Conservation (phyloP, 1,139 yeast species). For the Groenewaldozyma auringiensis region DNA sequence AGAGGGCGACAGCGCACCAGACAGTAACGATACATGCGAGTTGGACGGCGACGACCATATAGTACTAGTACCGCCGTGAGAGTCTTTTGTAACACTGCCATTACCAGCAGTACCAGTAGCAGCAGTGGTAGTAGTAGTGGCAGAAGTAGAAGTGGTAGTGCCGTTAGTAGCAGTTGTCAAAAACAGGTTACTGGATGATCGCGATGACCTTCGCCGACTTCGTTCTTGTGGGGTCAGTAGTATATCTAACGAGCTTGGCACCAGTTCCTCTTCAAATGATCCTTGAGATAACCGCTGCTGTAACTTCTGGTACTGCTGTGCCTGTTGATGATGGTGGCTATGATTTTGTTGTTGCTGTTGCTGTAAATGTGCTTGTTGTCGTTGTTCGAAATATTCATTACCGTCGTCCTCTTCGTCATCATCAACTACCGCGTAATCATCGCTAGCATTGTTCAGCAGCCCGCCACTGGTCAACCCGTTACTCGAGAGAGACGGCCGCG, state of each 20-base stretch:
- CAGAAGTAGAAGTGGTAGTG: not conserved
- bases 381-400: not conserved
- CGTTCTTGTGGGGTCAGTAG: slow-evolving; percentile 73
- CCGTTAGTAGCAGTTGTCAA: not conserved
- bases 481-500: not conserved
- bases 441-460: too few species aligned
- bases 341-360: slow-evolving; percentile 4
- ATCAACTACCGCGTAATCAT: not conserved
- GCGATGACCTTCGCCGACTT: slow-evolving; percentile 51
- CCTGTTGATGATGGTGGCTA: not conserved
- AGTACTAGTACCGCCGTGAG: not conserved
- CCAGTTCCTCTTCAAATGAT: slow-evolving; percentile 57
- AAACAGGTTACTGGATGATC: slow-evolving; percentile 26
- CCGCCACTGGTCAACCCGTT: not conserved
- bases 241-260: slow-evolving; percentile 68
- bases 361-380: slow-evolving; percentile 1
- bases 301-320: not conserved
- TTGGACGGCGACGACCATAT: slow-evolving; percentile 5
- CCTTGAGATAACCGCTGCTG: slow-evolving; percentile 20
- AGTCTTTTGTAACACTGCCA: not conserved
- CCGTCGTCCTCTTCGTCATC: not conserved
- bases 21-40: not conserved
- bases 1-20: not conserved
- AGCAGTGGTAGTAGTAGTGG: too few species aligned
- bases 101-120: not conserved